Conservation (phyloP, 176 grass and related monocot species). For the Ensete glaucum region DNA sequence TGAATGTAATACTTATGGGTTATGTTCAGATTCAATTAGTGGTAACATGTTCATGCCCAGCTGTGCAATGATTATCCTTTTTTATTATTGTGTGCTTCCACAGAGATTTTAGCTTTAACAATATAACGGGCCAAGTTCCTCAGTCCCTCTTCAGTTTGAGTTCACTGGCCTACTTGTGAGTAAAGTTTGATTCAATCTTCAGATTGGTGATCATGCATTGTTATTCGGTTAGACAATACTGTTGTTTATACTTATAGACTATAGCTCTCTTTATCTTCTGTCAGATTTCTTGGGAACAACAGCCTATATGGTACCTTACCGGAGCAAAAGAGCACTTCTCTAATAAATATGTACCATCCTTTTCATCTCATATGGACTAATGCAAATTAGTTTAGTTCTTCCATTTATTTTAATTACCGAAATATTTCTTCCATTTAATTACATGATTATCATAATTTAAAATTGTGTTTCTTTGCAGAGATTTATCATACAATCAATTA, state of each 20-base stretch:
- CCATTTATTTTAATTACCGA: neutral
- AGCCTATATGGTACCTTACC: neutral
- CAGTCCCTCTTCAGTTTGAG: slow-evolving; percentile 41
- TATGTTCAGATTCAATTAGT: neutral
- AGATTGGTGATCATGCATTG: neutral
- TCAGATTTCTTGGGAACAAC: slow-evolving; percentile 11
- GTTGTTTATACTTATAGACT: too few species aligned
- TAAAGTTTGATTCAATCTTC: neutral
- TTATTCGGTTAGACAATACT: neutral
- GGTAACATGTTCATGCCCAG: neutral
- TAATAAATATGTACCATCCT: neutral
- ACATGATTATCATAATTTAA: neutral
- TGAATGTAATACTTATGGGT: neutral
- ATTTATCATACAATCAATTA: slow-evolving; percentile 19
- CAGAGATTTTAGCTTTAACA: slow-evolving; percentile 90
- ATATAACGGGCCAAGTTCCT: slow-evolving; percentile 68
- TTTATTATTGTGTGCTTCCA: neutral
- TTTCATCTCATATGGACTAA: neutral
- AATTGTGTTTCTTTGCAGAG: slow-evolving; percentile 5
- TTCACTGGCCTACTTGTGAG: slow-evolving; percentile 40
- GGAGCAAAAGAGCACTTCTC: neutral
- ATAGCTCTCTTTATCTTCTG: too few species aligned
- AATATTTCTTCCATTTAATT: neutral
- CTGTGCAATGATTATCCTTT: neutral
- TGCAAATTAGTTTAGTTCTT: neutral